Conservation (phyloP, 257 asterid species). For the Perilla frutescens region DNA sequence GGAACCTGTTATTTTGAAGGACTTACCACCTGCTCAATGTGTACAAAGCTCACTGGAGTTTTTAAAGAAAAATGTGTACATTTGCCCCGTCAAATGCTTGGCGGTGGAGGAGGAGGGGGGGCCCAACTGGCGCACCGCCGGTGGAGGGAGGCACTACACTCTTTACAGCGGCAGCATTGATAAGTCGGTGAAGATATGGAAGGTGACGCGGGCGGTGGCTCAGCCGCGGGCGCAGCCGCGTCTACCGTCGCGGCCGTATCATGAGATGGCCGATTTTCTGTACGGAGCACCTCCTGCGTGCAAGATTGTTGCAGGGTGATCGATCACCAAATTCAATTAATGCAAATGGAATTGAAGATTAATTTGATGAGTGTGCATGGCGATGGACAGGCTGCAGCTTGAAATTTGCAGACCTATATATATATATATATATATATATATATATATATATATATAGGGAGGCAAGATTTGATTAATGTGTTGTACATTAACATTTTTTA, state of each 20-base stretch:
- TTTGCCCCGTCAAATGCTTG: slow-evolving; percentile 62
- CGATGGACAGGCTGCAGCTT: too few relatives aligned
- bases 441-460: too few relatives aligned
- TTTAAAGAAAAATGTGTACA: slow-evolving; percentile 55
- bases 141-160: slow-evolving; percentile 33
- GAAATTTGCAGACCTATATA: too few relatives aligned
- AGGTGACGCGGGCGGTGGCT: slow-evolving; percentile 40
- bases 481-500: not conserved
- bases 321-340: too few relatives aligned
- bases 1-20: slow-evolving; percentile 68
- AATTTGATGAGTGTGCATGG: too few relatives aligned
- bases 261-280: slow-evolving; percentile 19
- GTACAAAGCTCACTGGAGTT: slow-evolving; percentile 75
- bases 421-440: too few relatives aligned
- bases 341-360: too few relatives aligned
- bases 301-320: slow-evolving; percentile 5
- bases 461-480: not conserved
- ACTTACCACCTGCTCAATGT: slow-evolving; percentile 72
- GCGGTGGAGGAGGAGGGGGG: slow-evolving; percentile 51
- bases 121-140: not conserved
- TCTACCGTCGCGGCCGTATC: slow-evolving; percentile 13
- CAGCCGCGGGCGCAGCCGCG: not conserved
- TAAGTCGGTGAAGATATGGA: slow-evolving; percentile 87
- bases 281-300: slow-evolving; percentile 10
- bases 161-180: slow-evolving; percentile 80